Conservation (phyloP, 2,329 filamentous ascomycete species). For the Pyrenophora tritici-repentis region DNA sequence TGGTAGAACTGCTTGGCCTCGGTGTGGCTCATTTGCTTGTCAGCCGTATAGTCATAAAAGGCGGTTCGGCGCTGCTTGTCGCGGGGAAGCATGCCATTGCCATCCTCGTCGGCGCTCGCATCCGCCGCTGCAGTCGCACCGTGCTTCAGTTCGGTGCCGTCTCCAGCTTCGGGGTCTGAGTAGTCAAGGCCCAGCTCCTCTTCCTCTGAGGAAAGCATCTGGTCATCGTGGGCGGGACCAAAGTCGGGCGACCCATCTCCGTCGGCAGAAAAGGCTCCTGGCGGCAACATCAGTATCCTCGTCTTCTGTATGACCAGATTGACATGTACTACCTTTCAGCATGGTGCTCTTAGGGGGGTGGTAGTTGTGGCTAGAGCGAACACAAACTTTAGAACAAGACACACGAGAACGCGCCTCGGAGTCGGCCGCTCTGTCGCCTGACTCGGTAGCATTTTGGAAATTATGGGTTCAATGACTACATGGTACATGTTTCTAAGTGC, state of each 20-base stretch:
- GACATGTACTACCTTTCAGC: slow-evolving; percentile 32
- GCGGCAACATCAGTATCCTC: slow-evolving; percentile 10
- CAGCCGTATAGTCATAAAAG: slow-evolving; percentile 90
- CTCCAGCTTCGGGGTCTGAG: slow-evolving; percentile 33
- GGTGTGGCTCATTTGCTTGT: slow-evolving; percentile 91
- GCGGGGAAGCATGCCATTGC: slow-evolving; percentile 50
- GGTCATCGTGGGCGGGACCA: slow-evolving; percentile 38
- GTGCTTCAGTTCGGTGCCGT: slow-evolving; percentile 20
- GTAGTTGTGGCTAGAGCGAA: slow-evolving; percentile 19
- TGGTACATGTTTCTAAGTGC: too few species aligned
- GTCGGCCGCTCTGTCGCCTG: slow-evolving; percentile 19
- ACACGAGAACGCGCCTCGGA: slow-evolving; percentile 16
- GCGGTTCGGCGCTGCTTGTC: slow-evolving; percentile 72
- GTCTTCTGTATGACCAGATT: not conserved
- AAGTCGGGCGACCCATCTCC: slow-evolving; percentile 46
- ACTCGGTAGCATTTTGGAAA: slow-evolving; percentile 17
- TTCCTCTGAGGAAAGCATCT: slow-evolving; percentile 45
- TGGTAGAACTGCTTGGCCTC: slow-evolving; percentile 98
- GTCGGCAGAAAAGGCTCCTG: slow-evolving; percentile 38
- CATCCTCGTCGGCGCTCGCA: slow-evolving; percentile 34
- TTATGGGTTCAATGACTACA: slow-evolving; percentile 9
- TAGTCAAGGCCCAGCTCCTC: slow-evolving; percentile 40
- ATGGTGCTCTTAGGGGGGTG: slow-evolving; percentile 28
- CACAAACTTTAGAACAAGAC: slow-evolving; percentile 12
- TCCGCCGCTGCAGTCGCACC: slow-evolving; percentile 27